Evolutionary conservation across 805 yeast species (phyloP), one percentile per base, ranked within the genome.

Genomic region (Schizosaccharomyces osmophilus): DNA sequence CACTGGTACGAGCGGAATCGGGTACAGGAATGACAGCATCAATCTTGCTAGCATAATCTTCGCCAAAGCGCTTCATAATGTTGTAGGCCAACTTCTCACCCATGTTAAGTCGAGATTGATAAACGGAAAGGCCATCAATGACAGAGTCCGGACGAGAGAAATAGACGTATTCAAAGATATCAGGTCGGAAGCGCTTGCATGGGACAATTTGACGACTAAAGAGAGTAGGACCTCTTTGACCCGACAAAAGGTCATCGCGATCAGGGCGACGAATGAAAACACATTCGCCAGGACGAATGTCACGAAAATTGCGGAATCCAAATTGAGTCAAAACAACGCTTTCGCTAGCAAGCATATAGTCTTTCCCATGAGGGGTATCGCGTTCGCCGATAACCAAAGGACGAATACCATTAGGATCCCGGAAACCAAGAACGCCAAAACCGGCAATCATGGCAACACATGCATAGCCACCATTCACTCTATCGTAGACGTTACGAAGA

Each of bases 1-100:
- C 97, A 26, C 95, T 83, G 55, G 94, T 89, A 73, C 97, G 81
- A n/a, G 97, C 83, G 6, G 98, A 93, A 71, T 93, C 98, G 11
- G 98, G 98, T 15, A 93, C 98, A 1, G 98, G 97, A 63, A 93
- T 87, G 48, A 93, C 95, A 59, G 90, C 98, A 68, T 93, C 98
- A 62, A 93, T 83, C 63, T 80, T 80, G 61, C 77, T 73, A 54
- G 74, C 72, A 59, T 77, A 77, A 24, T 76, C 73, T 48, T 78
- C 81, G 4, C 74, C 74, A 63, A 79, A 75, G 15, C 73, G 68
- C 24, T 70, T 64, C 32, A 70, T 68, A 64, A 93, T 84, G 68
- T 82, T 84, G 61, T 78, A 74, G 4, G 97, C 98, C 62, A 93
- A 77, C 70, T 85, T 85, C 64, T 78, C 82, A 68, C 98, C 98